Conservation (phyloP, 768 basidiomycete genomes). For the Amanita thiersii region DNA sequence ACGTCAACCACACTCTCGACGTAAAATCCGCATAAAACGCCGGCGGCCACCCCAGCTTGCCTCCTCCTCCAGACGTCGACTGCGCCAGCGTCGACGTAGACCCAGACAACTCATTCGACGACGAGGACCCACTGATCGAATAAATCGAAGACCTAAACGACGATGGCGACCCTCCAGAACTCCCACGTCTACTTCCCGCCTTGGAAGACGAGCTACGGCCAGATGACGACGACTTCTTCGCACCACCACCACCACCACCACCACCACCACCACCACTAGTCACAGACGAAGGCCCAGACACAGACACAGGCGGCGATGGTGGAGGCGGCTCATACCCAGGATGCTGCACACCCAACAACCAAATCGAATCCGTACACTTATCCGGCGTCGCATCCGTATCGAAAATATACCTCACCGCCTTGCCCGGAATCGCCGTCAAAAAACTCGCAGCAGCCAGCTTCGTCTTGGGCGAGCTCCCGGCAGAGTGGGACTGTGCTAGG, state of each 20-base stretch:
- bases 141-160: too few relatives aligned
- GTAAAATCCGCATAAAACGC: conserved; percentile 87
- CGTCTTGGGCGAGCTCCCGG: conserved; percentile 18
- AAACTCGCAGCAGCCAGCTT: conserved; percentile 34
- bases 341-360: conserved; percentile 82
- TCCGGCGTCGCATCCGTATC: conserved; percentile 87
- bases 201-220: too few relatives aligned
- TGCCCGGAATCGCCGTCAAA: conserved; percentile 66
- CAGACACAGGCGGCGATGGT: conserved; percentile 8
- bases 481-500: conserved; percentile 33
- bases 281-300: too few relatives aligned
- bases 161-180: too few relatives aligned
- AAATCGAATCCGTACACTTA: conserved; percentile 75
- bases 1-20: conserved; percentile 85
- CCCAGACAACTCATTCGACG: conserved; percentile 17
- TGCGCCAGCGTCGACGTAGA: too few relatives aligned
- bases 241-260: too few relatives aligned
- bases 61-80: too few relatives aligned
- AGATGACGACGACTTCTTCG: too few relatives aligned
- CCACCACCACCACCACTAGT: conserved; percentile 8
- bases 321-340: conserved; percentile 54
- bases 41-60: conserved; percentile 61
- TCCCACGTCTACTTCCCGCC: too few relatives aligned
- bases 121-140: too few relatives aligned
- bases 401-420: conserved; percentile 82